Evolutionary conservation across 2,329 filamentous ascomycete genomes (phyloP).

Genomic region (Scedosporium dehoogii): DNA sequence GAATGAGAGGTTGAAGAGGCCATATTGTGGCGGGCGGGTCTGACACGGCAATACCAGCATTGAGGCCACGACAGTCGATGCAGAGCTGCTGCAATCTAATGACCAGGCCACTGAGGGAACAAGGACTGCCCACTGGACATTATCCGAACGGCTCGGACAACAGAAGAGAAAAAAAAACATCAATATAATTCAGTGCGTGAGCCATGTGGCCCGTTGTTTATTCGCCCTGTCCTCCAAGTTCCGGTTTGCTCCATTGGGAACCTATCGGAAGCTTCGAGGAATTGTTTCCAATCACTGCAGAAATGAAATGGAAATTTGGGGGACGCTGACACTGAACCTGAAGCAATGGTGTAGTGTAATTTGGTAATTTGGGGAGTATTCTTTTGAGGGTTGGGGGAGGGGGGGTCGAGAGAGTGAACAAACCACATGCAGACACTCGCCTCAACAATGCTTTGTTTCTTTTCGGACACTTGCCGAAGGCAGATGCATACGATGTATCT

Average conservation of each 20-base stretch:
- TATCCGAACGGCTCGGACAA: constrained; percentile 1
- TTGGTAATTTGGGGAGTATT: neutral
- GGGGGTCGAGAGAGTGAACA: too few relatives aligned
- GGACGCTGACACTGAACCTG: neutral
- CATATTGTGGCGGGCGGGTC: neutral
- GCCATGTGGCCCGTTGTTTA: neutral
- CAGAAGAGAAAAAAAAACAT: neutral
- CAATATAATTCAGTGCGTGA: neutral
- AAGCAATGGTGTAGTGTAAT: neutral
- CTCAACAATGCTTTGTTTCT: too few relatives aligned
- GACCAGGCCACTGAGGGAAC: neutral
- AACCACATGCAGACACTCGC: too few relatives aligned
- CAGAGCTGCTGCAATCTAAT: neutral
- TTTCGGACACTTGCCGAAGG: too few relatives aligned
- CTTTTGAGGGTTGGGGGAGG: too few relatives aligned
- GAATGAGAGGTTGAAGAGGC: neutral
- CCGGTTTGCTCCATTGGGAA: neutral
- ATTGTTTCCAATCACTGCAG: neutral
- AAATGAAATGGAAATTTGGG: neutral
- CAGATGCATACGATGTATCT: too few relatives aligned
- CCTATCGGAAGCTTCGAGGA: neutral
- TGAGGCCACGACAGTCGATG: neutral
- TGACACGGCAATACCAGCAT: neutral
- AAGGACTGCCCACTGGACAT: neutral
- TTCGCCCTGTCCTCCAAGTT: neutral